These are phyloP conservation scores for Monilinia vaccinii-corymbosi DNA, from an alignment of 2,329 filamentous ascomycete species.

Conservation along the genomic window DNA sequence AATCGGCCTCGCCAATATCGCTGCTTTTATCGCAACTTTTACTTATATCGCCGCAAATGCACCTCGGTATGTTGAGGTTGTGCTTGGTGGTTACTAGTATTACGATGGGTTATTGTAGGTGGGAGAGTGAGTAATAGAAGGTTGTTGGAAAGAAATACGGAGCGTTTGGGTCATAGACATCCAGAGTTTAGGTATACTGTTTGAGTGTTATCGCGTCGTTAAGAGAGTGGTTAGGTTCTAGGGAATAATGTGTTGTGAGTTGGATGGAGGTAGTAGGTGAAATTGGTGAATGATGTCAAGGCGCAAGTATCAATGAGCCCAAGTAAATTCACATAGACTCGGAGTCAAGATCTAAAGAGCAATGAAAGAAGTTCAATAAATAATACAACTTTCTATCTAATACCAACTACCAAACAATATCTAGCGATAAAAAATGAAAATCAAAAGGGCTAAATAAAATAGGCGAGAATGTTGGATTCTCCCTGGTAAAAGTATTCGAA, in stretches of 20 bases:
- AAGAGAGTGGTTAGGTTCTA: no score
- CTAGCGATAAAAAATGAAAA: background rate
- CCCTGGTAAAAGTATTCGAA: background rate
- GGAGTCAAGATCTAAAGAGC: no score
- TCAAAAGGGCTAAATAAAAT: background rate
- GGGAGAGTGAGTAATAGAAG: conserved; percentile 59
- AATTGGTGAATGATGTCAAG: background rate
- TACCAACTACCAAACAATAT: background rate
- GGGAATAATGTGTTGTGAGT: no score
- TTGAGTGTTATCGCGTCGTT: conserved; percentile 24
- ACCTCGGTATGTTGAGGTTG: conserved; percentile 48
- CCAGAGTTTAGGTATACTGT: conserved; percentile 64
- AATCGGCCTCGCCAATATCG: conserved; percentile 63
- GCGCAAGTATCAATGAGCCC: background rate
- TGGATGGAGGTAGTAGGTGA: background rate
- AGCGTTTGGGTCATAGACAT: conserved; percentile 62
- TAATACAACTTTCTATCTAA: background rate
- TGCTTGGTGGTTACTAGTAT: conserved; percentile 61
- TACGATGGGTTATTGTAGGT: conserved; percentile 51
- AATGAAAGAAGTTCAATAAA: background rate
- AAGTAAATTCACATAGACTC: background rate
- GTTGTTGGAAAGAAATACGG: conserved; percentile 48
- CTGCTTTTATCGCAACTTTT: conserved; percentile 47
- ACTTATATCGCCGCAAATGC: conserved; percentile 61
- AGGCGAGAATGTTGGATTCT: conserved; percentile 4